phyloP scores from a whole-genome alignment of 2,329 filamentous ascomycete species.

The Microsporum ferrugineum region DNA sequence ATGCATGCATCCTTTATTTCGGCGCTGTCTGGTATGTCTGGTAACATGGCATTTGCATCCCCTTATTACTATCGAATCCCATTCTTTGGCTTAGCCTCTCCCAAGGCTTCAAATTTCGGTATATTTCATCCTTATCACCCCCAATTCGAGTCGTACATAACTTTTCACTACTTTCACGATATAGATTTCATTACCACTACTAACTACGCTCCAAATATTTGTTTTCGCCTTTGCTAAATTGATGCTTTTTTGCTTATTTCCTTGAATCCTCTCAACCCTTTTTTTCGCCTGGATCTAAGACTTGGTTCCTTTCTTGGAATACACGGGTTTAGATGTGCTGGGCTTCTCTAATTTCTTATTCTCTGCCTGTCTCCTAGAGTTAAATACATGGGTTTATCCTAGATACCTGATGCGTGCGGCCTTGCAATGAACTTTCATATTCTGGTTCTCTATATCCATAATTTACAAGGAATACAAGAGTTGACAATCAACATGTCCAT shows the following conservation, averaged over 20 bases:
- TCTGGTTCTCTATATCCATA: neutral
- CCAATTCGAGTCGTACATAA: neutral
- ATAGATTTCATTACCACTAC: neutral
- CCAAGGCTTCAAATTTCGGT: neutral
- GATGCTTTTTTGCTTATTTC: slow-evolving; percentile 1
- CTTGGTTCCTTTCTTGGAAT: neutral
- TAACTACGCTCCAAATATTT: slow-evolving; percentile 10
- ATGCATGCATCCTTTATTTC: slow-evolving; percentile 4
- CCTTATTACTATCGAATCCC: neutral
- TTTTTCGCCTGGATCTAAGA: neutral
- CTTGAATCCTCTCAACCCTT: neutral
- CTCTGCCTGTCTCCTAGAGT: neutral
- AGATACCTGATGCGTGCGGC: neutral
- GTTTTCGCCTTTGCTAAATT: slow-evolving; percentile 7
- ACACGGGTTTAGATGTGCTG: neutral
- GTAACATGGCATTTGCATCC: neutral
- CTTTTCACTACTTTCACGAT: neutral
- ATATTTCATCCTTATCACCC: neutral
- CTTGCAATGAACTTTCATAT: neutral
- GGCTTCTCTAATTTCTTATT: neutral
- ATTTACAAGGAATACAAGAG: neutral
- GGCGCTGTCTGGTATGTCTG: neutral
- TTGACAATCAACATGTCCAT: neutral
- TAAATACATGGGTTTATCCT: neutral
- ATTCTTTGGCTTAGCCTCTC: neutral